These are phyloP conservation scores for Lasiodiplodia sp. DNA, from an alignment of 2,329 filamentous ascomycete species.

Conservation along the genomic window DNA sequence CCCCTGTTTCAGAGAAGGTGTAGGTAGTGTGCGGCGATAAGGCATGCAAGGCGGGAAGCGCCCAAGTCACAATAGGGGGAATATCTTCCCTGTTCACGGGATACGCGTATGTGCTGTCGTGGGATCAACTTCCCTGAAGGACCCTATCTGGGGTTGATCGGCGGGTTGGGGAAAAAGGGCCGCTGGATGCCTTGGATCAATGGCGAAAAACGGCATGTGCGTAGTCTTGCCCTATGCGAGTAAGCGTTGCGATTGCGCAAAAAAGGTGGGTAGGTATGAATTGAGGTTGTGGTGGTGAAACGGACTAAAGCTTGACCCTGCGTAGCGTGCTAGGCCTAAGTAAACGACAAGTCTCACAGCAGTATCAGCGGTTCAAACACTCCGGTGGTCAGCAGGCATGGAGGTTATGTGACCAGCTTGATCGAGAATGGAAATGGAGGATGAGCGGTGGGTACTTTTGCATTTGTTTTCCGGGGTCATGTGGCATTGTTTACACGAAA, in stretches of 20 bases:
- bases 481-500: conserved; percentile 4
- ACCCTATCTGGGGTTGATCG: neutral
- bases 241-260: neutral
- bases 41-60: neutral
- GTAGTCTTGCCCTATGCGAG: neutral
- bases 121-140: neutral
- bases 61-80: conserved; percentile 1
- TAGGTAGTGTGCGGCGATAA: neutral
- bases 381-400: neutral
- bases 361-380: neutral
- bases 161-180: neutral
- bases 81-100: neutral
- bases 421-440: neutral
- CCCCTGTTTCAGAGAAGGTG: neutral
- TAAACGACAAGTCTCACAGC: neutral
- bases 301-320: neutral
- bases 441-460: neutral
- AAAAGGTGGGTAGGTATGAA: neutral
- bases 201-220: neutral
- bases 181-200: conserved; percentile 7
- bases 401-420: too few species aligned
- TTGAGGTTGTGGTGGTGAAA: neutral
- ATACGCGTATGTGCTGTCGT: neutral
- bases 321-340: neutral
- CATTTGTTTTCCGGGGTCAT: conserved; percentile 6